Conservation (phyloP, 202 grass and related monocot genomes). For the Setaria viridis region DNA sequence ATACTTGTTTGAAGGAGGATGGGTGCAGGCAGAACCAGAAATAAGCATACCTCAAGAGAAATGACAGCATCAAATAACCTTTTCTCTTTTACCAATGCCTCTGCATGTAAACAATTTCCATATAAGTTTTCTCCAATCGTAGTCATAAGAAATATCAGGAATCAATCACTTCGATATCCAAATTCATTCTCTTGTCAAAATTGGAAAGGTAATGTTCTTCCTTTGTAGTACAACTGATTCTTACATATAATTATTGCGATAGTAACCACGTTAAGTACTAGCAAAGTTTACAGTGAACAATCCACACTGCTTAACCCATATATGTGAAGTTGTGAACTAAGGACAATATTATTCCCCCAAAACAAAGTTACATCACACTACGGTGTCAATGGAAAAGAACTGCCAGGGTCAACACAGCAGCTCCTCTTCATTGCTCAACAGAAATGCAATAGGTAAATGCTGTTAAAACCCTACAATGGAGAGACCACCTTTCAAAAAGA, state of each 20-base stretch:
- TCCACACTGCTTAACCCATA: not conserved
- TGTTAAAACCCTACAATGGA: not conserved
- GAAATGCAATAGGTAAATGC: not conserved
- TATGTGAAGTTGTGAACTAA: not conserved
- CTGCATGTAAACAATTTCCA: constrained; percentile 55
- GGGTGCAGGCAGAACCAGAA: constrained; percentile 12
- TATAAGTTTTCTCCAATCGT: constrained; percentile 35
- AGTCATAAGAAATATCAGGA: constrained; percentile 33
- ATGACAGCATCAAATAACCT: constrained; percentile 90
- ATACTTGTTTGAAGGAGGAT: not conserved
- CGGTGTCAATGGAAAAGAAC: not conserved
- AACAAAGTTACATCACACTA: not conserved
- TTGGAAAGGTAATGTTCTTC: not conserved
- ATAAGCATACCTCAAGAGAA: constrained; percentile 74
- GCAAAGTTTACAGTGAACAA: not conserved
- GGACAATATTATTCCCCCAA: not conserved
- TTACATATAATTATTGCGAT: not conserved
- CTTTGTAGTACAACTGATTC: not conserved
- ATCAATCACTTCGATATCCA: not conserved
- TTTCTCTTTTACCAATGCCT: constrained; percentile 79
- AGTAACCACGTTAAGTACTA: not conserved
- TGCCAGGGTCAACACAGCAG: not conserved
- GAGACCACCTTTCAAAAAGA: not conserved
- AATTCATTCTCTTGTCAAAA: constrained; percentile 26
- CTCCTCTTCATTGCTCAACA: not conserved